Conservation (phyloP, 768 basidiomycete genomes). For the Psilocybe tampanensis region DNA sequence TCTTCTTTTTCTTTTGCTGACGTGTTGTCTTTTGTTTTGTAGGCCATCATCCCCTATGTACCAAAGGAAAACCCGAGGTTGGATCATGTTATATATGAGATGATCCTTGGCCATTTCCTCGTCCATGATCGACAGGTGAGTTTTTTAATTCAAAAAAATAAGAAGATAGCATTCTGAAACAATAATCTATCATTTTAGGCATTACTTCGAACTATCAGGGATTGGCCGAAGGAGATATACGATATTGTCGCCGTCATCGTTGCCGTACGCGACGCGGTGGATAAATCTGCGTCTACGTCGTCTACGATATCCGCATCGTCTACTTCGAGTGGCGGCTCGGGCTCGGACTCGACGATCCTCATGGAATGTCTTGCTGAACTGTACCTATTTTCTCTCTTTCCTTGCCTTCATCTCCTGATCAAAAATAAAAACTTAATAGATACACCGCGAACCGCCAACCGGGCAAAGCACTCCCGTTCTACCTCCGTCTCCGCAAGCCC, state of each 20-base stretch:
- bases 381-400: conserved; percentile 38
- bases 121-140: conserved; percentile 72
- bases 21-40: not conserved
- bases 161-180: not conserved
- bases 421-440: conserved; percentile 38
- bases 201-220: conserved; percentile 74
- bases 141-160: not conserved
- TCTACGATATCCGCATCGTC: conserved; percentile 40
- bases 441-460: conserved; percentile 89
- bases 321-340: too few species aligned
- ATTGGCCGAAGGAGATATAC: conserved; percentile 93
- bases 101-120: conserved; percentile 89
- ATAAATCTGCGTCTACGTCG: conserved; percentile 57
- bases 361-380: conserved; percentile 95
- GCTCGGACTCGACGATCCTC: conserved; percentile 64
- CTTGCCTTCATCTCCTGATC: not conserved
- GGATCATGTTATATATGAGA: conserved; percentile 87
- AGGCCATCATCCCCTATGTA: conserved; percentile 89
- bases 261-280: conserved; percentile 84
- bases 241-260: conserved; percentile 85
- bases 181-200: conserved; percentile 45
- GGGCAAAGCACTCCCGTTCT: conserved; percentile 91
- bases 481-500: conserved; percentile 80
- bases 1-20: not conserved
- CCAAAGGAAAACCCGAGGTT: conserved; percentile 84